Base-by-base conservation (phyloP, 2,329 filamentous ascomycete genomes). In the Ophiostoma himal-ulmi region DNA sequence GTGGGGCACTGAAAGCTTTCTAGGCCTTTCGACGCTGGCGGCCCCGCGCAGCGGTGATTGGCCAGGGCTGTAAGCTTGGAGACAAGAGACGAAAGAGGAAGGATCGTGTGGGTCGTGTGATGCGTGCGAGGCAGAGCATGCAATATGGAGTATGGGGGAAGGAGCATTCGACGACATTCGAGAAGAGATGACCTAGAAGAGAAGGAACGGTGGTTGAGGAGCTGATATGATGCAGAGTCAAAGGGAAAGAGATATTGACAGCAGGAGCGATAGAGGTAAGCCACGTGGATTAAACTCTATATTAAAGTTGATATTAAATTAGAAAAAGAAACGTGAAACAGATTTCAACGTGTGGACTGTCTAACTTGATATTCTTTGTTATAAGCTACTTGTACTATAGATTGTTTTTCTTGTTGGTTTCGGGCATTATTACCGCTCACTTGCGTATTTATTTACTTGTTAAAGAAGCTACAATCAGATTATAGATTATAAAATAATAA, bases 1-100 rank as follows among this genome's bases (percentile, higher is more conserved):
- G 71, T 72, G 70, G 71, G 71, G 73, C 72, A n/a, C 36, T 41
- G 69, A 70, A 66, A 67, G 70, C 70, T 71, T 75, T 75, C 74
- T 75, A 75, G 74, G 74, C 74, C 74, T 71, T 75, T 75, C 74
- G 74, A 75, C 71, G 74, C 36, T 54, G 64, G 57, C 30, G 13
- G 66, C 52, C 62, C n/a, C 17, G 57, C 44, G 36, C 7, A 14
- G 0, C 17, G 8, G 5, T 73, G 71, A 74, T 74, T 74, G 73
- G 73, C 67, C 34, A 17, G 37, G 10, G 36, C 22, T 37, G 34
- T 41, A 69, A 69, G 67, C 67, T 41, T 14, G 14, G 44, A 20
- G 44, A 20, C 44, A 48, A 36, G 8, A 17, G 7, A 30, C 66
- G 34, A 67, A 62, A 62, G 22, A 34, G 57, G 57, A 62, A 62